Conservation (phyloP, 495 filamentous ascomycete species). For the Aspergillus campestris region DNA sequence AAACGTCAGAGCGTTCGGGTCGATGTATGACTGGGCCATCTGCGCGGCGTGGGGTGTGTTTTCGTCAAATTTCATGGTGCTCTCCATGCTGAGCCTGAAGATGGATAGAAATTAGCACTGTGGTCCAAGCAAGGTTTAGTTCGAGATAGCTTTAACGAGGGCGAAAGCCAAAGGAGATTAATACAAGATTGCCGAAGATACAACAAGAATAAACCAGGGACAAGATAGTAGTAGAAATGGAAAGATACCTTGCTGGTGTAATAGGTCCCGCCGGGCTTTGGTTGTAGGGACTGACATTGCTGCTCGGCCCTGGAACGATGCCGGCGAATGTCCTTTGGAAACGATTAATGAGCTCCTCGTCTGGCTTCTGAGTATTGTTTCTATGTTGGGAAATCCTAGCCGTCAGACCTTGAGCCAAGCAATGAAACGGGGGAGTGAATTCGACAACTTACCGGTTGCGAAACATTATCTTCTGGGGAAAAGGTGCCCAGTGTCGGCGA, state of each 20-base stretch:
- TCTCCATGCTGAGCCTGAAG: constrained; percentile 34
- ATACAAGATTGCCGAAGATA: not conserved
- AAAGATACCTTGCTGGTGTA: constrained; percentile 21
- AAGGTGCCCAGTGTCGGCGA: too few species aligned
- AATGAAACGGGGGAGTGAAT: not conserved
- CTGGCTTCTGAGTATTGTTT: constrained; percentile 79
- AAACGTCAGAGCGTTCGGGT: constrained; percentile 76
- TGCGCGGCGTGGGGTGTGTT: constrained; percentile 66
- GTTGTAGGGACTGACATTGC: constrained; percentile 1
- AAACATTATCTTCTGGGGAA: constrained; percentile 24
- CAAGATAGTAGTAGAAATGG: not conserved
- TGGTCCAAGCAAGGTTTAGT: not conserved
- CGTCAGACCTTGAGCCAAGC: constrained; percentile 3
- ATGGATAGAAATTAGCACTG: not conserved
- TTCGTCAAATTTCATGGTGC: constrained; percentile 66
- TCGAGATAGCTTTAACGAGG: too few species aligned
- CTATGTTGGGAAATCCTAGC: constrained; percentile 30
- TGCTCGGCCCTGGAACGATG: constrained; percentile 30
- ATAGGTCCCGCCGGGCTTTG: constrained; percentile 9
- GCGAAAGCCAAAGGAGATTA: too few species aligned
- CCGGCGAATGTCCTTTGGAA: constrained; percentile 77
- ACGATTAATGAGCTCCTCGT: constrained; percentile 70
- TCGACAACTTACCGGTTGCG: constrained; percentile 29
- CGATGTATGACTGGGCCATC: constrained; percentile 81
- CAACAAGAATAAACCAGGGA: not conserved